Evolutionary conservation across 306 rosid species (phyloP).

Genomic region (Quercus robur): DNA sequence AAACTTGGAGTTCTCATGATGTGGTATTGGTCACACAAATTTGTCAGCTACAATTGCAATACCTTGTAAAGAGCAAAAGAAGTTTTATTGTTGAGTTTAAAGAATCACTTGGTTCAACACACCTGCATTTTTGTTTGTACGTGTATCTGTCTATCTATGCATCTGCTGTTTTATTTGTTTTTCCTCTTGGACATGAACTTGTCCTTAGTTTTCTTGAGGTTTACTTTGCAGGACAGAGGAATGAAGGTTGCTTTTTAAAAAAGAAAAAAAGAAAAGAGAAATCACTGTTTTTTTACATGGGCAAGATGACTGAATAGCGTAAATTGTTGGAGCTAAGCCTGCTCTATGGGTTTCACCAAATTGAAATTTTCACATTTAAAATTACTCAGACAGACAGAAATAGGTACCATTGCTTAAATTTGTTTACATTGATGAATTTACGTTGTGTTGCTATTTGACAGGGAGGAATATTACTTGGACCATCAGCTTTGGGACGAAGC

Average conservation of each 20-base stretch:
- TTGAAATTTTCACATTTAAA: background rate
- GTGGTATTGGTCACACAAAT: background rate
- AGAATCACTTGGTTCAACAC: background rate
- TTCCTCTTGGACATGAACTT: too few species aligned
- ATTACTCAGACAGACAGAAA: background rate
- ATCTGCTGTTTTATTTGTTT: too few species aligned
- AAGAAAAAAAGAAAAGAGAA: background rate
- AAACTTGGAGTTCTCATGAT: background rate
- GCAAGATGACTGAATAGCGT: background rate
- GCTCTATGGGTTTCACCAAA: background rate
- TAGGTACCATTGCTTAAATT: background rate
- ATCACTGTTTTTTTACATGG: background rate
- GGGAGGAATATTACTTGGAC: slow-evolving; percentile 91
- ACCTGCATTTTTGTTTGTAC: too few species aligned
- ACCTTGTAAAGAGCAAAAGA: background rate
- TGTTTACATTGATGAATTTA: background rate
- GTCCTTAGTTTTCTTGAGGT: background rate
- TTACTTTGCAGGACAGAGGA: background rate
- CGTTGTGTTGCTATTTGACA: slow-evolving; percentile 26
- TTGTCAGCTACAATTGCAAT: background rate
- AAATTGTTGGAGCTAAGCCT: background rate
- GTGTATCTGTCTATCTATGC: too few species aligned
- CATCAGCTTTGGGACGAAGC: slow-evolving; percentile 79
- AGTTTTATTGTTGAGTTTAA: background rate
- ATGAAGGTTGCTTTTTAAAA: background rate